Conservation (phyloP, 2,329 filamentous ascomycete genomes). For the Pseudogymnoascus sp. region DNA sequence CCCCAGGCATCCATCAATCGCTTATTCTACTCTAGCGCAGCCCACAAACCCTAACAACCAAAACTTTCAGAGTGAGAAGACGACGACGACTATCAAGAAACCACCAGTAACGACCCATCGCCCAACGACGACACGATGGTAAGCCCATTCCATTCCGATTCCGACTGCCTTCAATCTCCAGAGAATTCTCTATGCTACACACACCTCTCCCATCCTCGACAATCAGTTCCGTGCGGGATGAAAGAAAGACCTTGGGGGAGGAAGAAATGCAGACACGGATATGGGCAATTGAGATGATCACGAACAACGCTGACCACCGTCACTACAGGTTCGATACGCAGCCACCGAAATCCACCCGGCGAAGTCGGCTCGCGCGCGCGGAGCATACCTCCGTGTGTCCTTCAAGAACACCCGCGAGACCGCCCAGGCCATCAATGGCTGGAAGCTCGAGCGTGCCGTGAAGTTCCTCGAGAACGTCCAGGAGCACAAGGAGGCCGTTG, state of each 20-base stretch:
- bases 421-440: conserved; percentile 95
- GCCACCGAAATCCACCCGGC: conserved; percentile 76
- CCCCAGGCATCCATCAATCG: conserved; percentile 4
- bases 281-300: conserved; percentile 8
- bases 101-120: conserved; percentile 14
- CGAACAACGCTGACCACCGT: conserved; percentile 7
- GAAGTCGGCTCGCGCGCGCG: conserved; percentile 96
- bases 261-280: neutral
- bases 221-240: neutral
- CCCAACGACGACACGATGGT: conserved; percentile 17
- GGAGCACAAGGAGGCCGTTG: conserved; percentile 94
- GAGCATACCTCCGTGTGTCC: conserved; percentile 96
- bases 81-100: conserved; percentile 10
- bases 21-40: conserved; percentile 11
- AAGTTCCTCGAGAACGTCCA: conserved; percentile 98
- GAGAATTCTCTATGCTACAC: neutral
- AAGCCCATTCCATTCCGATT: conserved; percentile 12
- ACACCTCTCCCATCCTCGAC: neutral
- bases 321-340: conserved; percentile 81
- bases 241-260: neutral
- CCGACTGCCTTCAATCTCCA: conserved; percentile 8
- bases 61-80: conserved; percentile 11
- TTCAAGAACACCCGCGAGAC: conserved; percentile 99
- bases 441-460: conserved; percentile 71
- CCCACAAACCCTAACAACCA: conserved; percentile 9